Conservation (phyloP, 116 monocot species). For the Iris pallida region DNA sequence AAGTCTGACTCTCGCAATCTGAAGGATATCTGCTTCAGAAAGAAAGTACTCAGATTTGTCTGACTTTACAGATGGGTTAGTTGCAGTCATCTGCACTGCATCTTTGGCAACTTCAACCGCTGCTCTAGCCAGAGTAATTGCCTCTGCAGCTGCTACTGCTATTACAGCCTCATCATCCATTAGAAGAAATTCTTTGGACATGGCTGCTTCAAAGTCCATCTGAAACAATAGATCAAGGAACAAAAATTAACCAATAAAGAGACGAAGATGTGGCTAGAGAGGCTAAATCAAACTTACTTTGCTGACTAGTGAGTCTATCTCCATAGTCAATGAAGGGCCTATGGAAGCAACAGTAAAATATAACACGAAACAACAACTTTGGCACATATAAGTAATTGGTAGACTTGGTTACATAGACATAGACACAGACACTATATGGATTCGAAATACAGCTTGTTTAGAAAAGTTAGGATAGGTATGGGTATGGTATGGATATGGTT, state of each 20-base stretch:
- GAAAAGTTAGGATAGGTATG: too few species aligned
- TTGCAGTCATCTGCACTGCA: conserved; percentile 42
- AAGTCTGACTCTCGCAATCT: conserved; percentile 24
- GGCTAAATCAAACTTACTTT: too few species aligned
- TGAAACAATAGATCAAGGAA: conserved; percentile 13
- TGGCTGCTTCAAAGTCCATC: conserved; percentile 32
- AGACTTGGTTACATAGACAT: too few species aligned
- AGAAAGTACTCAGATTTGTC: conserved; percentile 24
- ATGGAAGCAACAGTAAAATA: too few species aligned
- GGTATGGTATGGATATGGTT: too few species aligned
- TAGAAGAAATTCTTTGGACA: conserved; percentile 42
- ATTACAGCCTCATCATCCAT: conserved; percentile 56
- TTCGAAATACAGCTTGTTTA: too few species aligned
- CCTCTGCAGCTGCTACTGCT: conserved; percentile 67
- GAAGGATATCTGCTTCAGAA: conserved; percentile 23
- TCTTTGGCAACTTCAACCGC: conserved; percentile 70
- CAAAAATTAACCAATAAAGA: neutral
- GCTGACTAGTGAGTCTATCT: too few species aligned
- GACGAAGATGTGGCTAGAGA: neutral
- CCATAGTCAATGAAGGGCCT: too few species aligned
- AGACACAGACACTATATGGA: too few species aligned
- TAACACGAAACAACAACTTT: neutral
- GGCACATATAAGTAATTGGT: too few species aligned
- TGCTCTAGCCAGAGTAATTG: conserved; percentile 76
- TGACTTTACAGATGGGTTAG: conserved; percentile 13